Percentiles rank a stretch among this genome's conserved stretches.
These are phyloP conservation scores for Tetracladium maxilliforme DNA, from an alignment of 2,329 filamentous ascomycete species.

Conservation along the genomic window DNA sequence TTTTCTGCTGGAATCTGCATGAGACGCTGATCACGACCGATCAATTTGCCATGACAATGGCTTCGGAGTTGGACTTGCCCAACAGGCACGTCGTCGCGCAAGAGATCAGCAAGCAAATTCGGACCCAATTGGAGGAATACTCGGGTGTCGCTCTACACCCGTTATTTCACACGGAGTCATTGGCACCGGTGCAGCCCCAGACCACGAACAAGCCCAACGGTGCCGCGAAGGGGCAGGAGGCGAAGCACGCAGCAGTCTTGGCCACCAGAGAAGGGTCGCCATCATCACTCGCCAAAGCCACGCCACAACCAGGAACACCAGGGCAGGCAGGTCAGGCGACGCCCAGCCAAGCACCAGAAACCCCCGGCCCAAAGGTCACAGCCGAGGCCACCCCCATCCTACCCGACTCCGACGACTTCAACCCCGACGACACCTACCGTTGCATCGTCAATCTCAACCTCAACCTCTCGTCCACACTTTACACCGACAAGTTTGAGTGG, in stretches of 20 bases:
- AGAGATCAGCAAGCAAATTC: slow-evolving; percentile 86
- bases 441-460: slow-evolving; percentile 86
- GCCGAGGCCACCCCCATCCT: slow-evolving; percentile 53
- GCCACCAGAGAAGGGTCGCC: too few species aligned
- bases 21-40: slow-evolving; percentile 90
- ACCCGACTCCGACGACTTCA: slow-evolving; percentile 58
- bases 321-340: slow-evolving; percentile 25
- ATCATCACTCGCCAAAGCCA: slow-evolving; percentile 35
- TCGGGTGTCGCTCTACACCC: slow-evolving; percentile 88
- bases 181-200: too few species aligned
- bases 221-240: slow-evolving; percentile 15
- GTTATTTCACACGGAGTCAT: slow-evolving; percentile 71
- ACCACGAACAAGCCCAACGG: slow-evolving; percentile 15
- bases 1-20: slow-evolving; percentile 96
- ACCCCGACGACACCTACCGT: slow-evolving; percentile 87
- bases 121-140: slow-evolving; percentile 90
- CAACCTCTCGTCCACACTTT: slow-evolving; percentile 80
- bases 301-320: slow-evolving; percentile 22
- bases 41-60: slow-evolving; percentile 80
- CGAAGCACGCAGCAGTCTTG: slow-evolving; percentile 16
- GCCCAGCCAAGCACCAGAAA: slow-evolving; percentile 20
- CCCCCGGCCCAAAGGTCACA: slow-evolving; percentile 46
- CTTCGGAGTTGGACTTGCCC: slow-evolving; percentile 86
- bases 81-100: slow-evolving; percentile 53
- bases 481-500: slow-evolving; percentile 97